Percentiles rank a stretch among this genome's conserved stretches.
These are phyloP conservation scores for Dioscorea alata DNA, from an alignment of 106 monocot species.

Conservation along the genomic window DNA sequence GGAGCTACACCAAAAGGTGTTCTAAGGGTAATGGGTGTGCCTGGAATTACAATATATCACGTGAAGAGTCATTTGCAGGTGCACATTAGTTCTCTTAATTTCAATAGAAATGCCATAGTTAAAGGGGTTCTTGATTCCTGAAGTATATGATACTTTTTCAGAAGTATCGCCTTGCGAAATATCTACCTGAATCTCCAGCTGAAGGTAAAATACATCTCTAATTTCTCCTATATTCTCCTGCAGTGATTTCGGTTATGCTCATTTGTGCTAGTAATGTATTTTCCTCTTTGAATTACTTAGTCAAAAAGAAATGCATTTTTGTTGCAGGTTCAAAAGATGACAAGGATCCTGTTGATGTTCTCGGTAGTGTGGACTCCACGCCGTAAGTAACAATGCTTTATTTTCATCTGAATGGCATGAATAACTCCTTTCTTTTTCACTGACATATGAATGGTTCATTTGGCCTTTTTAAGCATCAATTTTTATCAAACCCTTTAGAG, in stretches of 20 bases:
- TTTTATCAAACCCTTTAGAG: too few relatives aligned
- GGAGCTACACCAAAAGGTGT: slow-evolving; percentile 91
- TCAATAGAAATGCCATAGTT: too few relatives aligned
- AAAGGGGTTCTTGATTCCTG: neutral
- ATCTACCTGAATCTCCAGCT: slow-evolving; percentile 71
- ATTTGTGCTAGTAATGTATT: neutral
- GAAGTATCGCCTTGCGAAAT: slow-evolving; percentile 86
- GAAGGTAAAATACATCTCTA: slow-evolving; percentile 32
- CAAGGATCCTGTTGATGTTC: slow-evolving; percentile 39
- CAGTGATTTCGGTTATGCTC: neutral
- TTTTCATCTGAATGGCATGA: too few relatives aligned
- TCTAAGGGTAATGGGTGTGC: slow-evolving; percentile 72
- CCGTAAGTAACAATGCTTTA: slow-evolving; percentile 33
- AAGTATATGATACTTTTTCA: slow-evolving; percentile 10
- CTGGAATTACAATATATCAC: slow-evolving; percentile 83
- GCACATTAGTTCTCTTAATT: neutral
- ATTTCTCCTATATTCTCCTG: too few relatives aligned
- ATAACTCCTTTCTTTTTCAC: too few relatives aligned
- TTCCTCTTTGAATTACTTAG: neutral
- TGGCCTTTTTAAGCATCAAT: too few relatives aligned
- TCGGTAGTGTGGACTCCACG: slow-evolving; percentile 39
- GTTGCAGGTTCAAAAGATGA: slow-evolving; percentile 57
- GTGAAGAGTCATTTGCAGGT: slow-evolving; percentile 95
- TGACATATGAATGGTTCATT: too few relatives aligned
- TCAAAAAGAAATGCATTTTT: neutral